Base-by-base conservation (phyloP, 2,329 filamentous ascomycete species). In the Calycina marina region DNA sequence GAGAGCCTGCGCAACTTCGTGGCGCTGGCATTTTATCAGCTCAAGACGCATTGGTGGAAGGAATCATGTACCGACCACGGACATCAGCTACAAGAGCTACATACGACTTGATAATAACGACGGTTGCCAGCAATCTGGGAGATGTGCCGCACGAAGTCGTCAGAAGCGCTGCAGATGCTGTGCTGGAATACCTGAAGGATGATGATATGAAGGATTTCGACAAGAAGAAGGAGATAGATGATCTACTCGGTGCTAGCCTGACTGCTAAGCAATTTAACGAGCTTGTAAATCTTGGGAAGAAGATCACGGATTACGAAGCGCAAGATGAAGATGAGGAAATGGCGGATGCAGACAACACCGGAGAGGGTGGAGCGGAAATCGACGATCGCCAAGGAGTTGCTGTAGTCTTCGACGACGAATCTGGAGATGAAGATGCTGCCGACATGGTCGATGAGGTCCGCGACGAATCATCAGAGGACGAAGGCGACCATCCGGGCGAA, bases 221-320 rank as follows among this genome's bases (percentile, higher is more conserved):
- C 55, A 94, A 92, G 65, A 98, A 98, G 64, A 93, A 86, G 59
- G 85, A 94, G 54, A 74, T 96, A 26, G 90, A 98, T 48, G 90
- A 96, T 43, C 74, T 96, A 38, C 58, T 98, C 25, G 90, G 88
- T n/a, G 69, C 69, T 20, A 74, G 75, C 1, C 71, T 94, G 62
- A 77, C 68, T 30, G 72, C 83, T 1, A 93, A 94, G 53, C 78
- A 93, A 54, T 98, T 96, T 62, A 96, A 96, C 52, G 88, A 96
- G 59, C 61, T 98, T 44, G 77, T 96, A 34, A 98, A 94, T 52
- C 62, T 98, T 26, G 84, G 86, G 42, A 98, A 98, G 63, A 98
- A 98, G 60, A 93, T 98, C 41, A 98, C 90, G 30, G 90, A 98
- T 55, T 98, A 96, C 56, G 82, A 96, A 56, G 82, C 82, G 24